Conservation (phyloP, 257 asterid species). For the Ilex aquifolium region DNA sequence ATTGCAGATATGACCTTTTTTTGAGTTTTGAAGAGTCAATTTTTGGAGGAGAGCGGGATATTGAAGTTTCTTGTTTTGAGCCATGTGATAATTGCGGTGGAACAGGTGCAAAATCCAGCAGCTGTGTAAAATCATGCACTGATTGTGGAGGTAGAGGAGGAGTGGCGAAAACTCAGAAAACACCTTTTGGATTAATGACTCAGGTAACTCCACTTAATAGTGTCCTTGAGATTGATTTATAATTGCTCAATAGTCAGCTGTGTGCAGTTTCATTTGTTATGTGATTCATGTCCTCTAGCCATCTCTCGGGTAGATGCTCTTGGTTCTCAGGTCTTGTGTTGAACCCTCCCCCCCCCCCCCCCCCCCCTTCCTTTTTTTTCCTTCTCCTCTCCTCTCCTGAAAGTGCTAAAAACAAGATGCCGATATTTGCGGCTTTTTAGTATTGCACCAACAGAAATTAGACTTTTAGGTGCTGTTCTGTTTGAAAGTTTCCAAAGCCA, state of each 20-base stretch:
- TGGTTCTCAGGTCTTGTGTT: no score
- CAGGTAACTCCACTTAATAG: conserved; percentile 52
- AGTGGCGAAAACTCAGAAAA: conserved; percentile 58
- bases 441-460: no score
- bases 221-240: conserved; percentile 15
- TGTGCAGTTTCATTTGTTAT: not conserved
- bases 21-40: conserved; percentile 86
- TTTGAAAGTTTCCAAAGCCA: no score
- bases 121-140: conserved; percentile 48
- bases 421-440: no score
- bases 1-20: conserved; percentile 61
- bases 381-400: no score
- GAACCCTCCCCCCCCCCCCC: no score
- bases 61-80: conserved; percentile 57
- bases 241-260: not conserved
- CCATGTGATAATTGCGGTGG: conserved; percentile 84
- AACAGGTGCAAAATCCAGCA: conserved; percentile 78
- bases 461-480: no score
- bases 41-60: conserved; percentile 64
- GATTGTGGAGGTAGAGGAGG: conserved; percentile 90
- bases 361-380: no score
- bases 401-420: no score
- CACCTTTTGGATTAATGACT: conserved; percentile 87
- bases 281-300: no score
- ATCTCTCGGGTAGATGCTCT: not conserved